Evolutionary conservation across 2,329 filamentous ascomycete species (phyloP).

Genomic region (Botryotinia globosa): DNA sequence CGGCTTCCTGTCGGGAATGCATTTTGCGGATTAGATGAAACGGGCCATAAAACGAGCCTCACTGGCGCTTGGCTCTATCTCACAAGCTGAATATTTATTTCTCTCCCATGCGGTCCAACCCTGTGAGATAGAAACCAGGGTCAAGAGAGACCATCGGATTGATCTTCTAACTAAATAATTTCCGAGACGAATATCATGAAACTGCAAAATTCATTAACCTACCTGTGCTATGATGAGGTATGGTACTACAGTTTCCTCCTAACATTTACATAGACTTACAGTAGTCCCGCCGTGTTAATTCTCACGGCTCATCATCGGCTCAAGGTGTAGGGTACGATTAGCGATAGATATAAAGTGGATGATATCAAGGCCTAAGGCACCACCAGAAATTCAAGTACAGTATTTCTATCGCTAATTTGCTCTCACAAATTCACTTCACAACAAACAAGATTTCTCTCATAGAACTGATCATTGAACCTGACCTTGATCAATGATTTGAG

Average conservation of each 20-base stretch:
- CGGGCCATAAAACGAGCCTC: neutral
- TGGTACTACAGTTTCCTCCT: too few relatives aligned
- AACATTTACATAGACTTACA: neutral
- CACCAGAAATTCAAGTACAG: neutral
- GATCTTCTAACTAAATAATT: neutral
- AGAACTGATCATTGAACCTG: neutral
- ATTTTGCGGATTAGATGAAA: fast-evolving
- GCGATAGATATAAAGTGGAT: neutral
- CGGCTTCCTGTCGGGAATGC: neutral
- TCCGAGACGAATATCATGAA: neutral
- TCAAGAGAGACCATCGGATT: neutral
- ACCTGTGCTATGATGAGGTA: too few relatives aligned
- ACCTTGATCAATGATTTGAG: neutral
- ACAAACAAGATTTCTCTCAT: neutral
- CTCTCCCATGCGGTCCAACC: neutral
- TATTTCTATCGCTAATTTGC: neutral
- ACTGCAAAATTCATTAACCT: neutral
- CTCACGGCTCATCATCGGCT: neutral
- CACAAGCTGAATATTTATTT: neutral
- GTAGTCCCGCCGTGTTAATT: neutral
- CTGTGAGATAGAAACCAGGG: neutral
- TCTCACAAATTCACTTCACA: neutral
- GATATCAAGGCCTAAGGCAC: neutral
- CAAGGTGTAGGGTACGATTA: neutral
- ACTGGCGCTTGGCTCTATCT: neutral